Base-by-base conservation (phyloP, 495 filamentous ascomycete species). In the Penicillium steckii region DNA sequence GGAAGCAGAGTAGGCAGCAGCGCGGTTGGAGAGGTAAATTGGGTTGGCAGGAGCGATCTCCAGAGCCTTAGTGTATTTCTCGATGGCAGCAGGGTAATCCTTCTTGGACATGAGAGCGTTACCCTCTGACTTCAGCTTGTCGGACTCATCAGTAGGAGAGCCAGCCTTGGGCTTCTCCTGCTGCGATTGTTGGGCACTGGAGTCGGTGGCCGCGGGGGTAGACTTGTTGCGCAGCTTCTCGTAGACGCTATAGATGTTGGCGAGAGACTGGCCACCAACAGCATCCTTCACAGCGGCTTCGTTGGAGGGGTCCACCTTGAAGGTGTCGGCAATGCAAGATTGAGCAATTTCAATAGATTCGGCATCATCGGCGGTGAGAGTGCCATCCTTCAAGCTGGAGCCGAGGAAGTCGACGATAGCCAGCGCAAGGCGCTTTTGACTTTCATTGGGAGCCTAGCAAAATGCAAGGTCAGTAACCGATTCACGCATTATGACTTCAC, bases 11-110 rank as follows among this genome's bases (percentile, higher is more conserved):
- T 92, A 88, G 0, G 94, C 94, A 15, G 94, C 94, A 4, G 94
- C 95, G 43, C 94, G 91, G 80, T 98, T 98, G 55, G 90, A 95
- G 23, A 98, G 88, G 77, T 93, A 98, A 70, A 98, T 92, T 25
- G 94, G 88, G 76, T 98, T 97, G 40, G 81, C 73, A 6, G 95
- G 91, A 59, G 88, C 69, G 29, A 97, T 73, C 32, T 80, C 77
- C 26, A 98, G 79, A 15, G 94, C 94, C 64, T 90, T 74, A 19
- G 87, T 89, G 78, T 98, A 98, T 48, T 85, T 67, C 52, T 88
- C 83, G 70, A 98, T 89, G 48, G 94, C 94, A 25, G 71, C 60
- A 5, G 73, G 52, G 75, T 95, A 95, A 70, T 97, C 90, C 72
- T 95, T 96, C 65, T 85, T 79, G 23, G 87, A 81, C 93, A 98